Base-by-base conservation (phyloP, 371 early-diverging fungal species). In the Mucor mucedo region DNA sequence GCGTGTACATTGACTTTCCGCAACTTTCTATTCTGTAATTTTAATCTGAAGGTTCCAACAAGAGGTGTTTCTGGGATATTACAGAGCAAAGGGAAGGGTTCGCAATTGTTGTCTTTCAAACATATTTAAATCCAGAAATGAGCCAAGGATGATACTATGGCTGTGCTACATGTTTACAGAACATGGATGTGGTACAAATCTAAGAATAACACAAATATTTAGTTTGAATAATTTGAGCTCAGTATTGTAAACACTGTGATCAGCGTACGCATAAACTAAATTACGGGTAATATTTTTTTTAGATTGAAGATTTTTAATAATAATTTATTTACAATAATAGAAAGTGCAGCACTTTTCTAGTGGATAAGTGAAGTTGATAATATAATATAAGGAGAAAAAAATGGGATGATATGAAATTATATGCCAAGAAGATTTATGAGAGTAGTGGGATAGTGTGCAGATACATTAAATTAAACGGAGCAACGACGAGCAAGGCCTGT, bases 401-500 rank as follows among this genome's bases (percentile, higher is more conserved):
- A 13, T 41, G 41, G 16, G 9, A 16, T 28, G 13, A 30, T 10
- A 42, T 55, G 56, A 38, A 29, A 38, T 53, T 21, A 38, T 38
- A 53, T 35, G 33, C 29, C 28, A n/a, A 49, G 14, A 33, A 41
- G 27, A n/a, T 11, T 54, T 64, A 69, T 11, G 63, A 52, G 59
- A 64, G 56, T 49, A 63, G 7, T 60, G 63, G 21, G 16, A 47
- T 47, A 39, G 29, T 48, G 10, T 38, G 48, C n/a, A 56, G 27
- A 45, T 16, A 5, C 4, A 47, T 6, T 21, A 28, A 8, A 14
- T 59, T 69, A 69, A 4, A 69, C 45, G 42, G 69, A 69, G 56
- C 60, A 69, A 4, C 69, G 69, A 30, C 69, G 69, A 27, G n/a
- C 21, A 56, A 63, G 60, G 29, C 29, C 27, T 30, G 40, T 11